Evolutionary conservation across 1,284 basidiomycete species (phyloP).

Genomic region (Trametes sp.): DNA sequence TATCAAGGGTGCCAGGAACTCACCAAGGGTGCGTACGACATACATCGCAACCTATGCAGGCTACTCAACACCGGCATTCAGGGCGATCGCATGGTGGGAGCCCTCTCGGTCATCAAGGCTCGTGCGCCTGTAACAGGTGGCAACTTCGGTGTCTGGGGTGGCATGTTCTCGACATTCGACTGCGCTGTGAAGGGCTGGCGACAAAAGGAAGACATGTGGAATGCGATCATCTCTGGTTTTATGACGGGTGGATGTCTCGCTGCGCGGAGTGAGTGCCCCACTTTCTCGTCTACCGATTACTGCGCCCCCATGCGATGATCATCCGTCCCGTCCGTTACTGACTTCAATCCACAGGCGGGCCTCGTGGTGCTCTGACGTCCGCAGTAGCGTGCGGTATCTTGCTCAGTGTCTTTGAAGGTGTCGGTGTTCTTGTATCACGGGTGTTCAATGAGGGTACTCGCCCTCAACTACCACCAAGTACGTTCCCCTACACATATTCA

Average conservation of each 20-base stretch:
- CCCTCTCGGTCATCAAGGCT: slow-evolving; percentile 97
- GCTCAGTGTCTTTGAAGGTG: slow-evolving; percentile 96
- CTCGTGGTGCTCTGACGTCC: slow-evolving; percentile 87
- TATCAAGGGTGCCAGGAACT: slow-evolving; percentile 98
- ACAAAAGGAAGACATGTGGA: slow-evolving; percentile 99
- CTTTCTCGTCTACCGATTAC: background rate
- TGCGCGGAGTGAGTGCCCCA: slow-evolving; percentile 79
- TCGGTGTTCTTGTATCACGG: slow-evolving; percentile 86
- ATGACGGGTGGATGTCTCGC: slow-evolving; percentile 98
- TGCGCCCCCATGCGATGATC: background rate
- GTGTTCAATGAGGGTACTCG: slow-evolving; percentile 86
- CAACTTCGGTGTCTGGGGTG: slow-evolving; percentile 98
- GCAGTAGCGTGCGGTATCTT: slow-evolving; percentile 97
- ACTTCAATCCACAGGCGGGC: slow-evolving; percentile 72
- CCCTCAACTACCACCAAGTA: slow-evolving; percentile 67
- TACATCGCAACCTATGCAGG: background rate
- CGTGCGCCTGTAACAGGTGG: slow-evolving; percentile 97
- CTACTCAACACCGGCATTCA: slow-evolving; percentile 39
- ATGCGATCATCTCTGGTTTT: slow-evolving; percentile 98
- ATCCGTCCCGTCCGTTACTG: slow-evolving; percentile 2
- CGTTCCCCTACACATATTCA: slow-evolving; percentile 25
- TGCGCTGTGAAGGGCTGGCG: slow-evolving; percentile 97
- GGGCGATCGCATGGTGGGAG: slow-evolving; percentile 95
- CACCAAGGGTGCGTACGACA: slow-evolving; percentile 77
- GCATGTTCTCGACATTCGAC: slow-evolving; percentile 97